Base-by-base conservation (phyloP, 2,329 filamentous ascomycete species). In the Fusarium secorum region DNA sequence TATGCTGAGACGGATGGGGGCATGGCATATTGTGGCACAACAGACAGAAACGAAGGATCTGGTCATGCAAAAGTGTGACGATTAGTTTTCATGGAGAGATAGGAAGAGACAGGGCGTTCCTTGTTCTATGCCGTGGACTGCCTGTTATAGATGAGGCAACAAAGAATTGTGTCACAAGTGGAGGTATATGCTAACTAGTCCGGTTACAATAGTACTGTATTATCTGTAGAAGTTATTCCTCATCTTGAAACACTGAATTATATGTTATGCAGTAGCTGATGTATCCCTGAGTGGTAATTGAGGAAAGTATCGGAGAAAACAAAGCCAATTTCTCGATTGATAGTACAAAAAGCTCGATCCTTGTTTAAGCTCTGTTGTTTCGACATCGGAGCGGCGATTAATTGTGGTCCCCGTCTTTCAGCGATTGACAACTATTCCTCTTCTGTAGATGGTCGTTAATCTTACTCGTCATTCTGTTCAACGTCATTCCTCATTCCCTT, bases 381-480 rank as follows among this genome's bases (percentile, higher is more conserved):
- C 57, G 26, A 54, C 65, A 71, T 71, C 69, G 68, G 60, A 39
- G 26, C 48, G 46, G 33, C 24, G 42, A 52, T 38, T 33, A 38
- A 38, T 64, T 68, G 46, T 57, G 44, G 48, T 24, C 28, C 60
- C 60, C 44, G 52, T 61, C 68, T 44, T 48, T 64, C 68, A 59
- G 51, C 56, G 54, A 48, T 57, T 33, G 20, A 35, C 39, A 46
- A 20, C 55, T 51, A 53, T 66, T 44, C 59, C 60, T 49, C 42
- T 62, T 67, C 30, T 9, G 49, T 56, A 24, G 10, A 51, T 39
- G 46, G 26, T 51, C 35, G 26, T 39, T 28, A 36, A 33, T 32
- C 39, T 56, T 53, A 51, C 42, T 67, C 61, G 69, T 70, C 65
- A 72, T 66, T 54, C 35, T 51, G 49, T 45, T 66, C 57, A 70